A percentile compares a stretch with the other conserved stretches of the same genome.
Conservation (phyloP, 2,329 filamentous ascomycete genomes). For the Incumbomyces lentus region DNA sequence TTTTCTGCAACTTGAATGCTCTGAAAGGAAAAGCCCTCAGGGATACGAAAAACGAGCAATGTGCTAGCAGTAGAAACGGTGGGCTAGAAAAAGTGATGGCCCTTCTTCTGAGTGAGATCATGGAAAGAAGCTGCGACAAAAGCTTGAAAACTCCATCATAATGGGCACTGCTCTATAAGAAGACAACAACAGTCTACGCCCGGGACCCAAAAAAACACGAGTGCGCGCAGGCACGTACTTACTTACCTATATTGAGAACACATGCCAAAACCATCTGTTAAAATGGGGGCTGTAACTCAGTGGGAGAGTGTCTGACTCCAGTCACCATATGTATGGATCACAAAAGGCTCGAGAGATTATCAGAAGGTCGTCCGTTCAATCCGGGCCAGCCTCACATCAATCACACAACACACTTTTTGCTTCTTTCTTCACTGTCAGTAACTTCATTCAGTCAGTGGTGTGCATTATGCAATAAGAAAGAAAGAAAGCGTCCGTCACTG, state of each 20-base stretch:
- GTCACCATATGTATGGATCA: too few species aligned
- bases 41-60: not conserved
- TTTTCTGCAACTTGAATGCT: not conserved
- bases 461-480: too few species aligned
- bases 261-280: not conserved
- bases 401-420: not conserved
- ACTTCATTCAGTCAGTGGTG: too few species aligned
- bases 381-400: not conserved
- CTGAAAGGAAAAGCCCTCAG: not conserved
- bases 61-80: not conserved
- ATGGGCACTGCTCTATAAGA: not conserved
- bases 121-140: too few species aligned
- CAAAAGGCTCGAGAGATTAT: not conserved
- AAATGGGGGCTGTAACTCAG: not conserved
- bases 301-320: constrained; percentile 6
- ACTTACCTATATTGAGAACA: not conserved
- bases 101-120: too few species aligned
- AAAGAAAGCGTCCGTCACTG: too few species aligned
- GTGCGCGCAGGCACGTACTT: not conserved
- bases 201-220: too few species aligned
- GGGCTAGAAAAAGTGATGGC: too few species aligned
- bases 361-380: constrained; percentile 4
- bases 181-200: too few species aligned
- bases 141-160: too few species aligned
- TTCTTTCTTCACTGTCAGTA: too few species aligned